Evolutionary conservation across 495 filamentous ascomycete genomes (phyloP).

Genomic region (Xylaria telfairii): DNA sequence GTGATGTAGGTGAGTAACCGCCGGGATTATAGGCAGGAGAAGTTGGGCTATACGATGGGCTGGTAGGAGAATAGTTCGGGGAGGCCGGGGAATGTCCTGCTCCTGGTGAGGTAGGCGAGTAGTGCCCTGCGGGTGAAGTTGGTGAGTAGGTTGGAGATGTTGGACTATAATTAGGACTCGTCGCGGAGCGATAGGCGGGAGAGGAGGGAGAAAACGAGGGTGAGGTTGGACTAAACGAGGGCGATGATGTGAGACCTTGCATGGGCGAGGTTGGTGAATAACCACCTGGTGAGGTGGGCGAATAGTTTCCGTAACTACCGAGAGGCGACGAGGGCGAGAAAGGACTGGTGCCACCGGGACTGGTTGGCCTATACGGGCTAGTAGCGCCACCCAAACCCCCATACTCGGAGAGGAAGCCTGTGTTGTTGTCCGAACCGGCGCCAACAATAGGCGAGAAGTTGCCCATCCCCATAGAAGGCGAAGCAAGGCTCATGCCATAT

Average conservation of each 20-base stretch:
- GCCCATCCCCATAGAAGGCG: slow-evolving; percentile 72
- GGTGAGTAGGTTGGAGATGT: slow-evolving; percentile 86
- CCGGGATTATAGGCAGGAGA: slow-evolving; percentile 57
- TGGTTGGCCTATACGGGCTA: slow-evolving; percentile 70
- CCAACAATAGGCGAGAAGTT: slow-evolving; percentile 93
- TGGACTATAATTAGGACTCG: slow-evolving; percentile 77
- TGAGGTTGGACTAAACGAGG: slow-evolving; percentile 73
- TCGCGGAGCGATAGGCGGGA: slow-evolving; percentile 62
- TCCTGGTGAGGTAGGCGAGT: slow-evolving; percentile 65
- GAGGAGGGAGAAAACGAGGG: slow-evolving; percentile 87
- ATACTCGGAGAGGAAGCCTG: slow-evolving; percentile 70
- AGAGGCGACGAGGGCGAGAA: slow-evolving; percentile 76
- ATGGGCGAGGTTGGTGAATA: slow-evolving; percentile 78
- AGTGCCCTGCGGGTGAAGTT: slow-evolving; percentile 69
- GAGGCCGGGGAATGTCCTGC: slow-evolving; percentile 65
- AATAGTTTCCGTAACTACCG: slow-evolving; percentile 74
- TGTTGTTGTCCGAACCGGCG: slow-evolving; percentile 73
- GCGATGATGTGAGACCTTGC: slow-evolving; percentile 73
- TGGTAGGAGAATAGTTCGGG: slow-evolving; percentile 70
- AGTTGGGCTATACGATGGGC: slow-evolving; percentile 67
- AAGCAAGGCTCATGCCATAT: slow-evolving; percentile 61
- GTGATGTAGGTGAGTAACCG: slow-evolving; percentile 42
- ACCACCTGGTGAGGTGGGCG: slow-evolving; percentile 70
- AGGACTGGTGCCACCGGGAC: slow-evolving; percentile 79
- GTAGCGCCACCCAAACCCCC: slow-evolving; percentile 60